Conservation (phyloP, 2,329 filamentous ascomycete species). For the Nigrospora osmanthi region DNA sequence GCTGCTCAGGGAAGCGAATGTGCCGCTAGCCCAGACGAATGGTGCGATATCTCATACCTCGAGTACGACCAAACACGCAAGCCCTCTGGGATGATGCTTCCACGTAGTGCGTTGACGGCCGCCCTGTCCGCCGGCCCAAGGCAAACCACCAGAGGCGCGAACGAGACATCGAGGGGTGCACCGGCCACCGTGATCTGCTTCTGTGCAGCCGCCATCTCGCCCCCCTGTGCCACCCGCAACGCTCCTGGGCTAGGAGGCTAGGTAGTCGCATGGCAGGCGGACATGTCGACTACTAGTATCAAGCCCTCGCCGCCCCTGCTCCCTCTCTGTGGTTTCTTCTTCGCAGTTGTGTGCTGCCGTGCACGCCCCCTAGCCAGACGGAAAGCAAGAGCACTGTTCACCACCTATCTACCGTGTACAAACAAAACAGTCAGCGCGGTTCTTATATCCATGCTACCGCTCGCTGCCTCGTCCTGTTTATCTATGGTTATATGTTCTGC, state of each 20-base stretch:
- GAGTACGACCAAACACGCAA: neutral
- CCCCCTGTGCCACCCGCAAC: slow-evolving; percentile 18
- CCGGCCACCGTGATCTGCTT: slow-evolving; percentile 19
- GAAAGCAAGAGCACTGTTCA: too few species aligned
- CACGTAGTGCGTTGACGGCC: too few species aligned
- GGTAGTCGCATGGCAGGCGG: neutral
- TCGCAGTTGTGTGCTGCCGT: neutral
- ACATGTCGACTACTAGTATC: slow-evolving; percentile 2
- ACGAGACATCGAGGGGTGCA: slow-evolving; percentile 18
- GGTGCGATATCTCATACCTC: neutral
- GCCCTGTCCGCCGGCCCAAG: too few species aligned
- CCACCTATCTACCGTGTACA: too few species aligned
- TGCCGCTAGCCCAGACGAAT: neutral
- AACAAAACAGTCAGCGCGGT: too few species aligned
- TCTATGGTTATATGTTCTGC: too few species aligned
- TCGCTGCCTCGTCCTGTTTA: too few species aligned
- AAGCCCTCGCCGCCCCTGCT: neutral
- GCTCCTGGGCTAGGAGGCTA: neutral
- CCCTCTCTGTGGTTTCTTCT: neutral
- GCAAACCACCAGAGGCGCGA: neutral
- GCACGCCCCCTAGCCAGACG: too few species aligned
- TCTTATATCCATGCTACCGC: too few species aligned
- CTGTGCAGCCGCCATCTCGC: slow-evolving; percentile 14
- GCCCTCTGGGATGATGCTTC: too few species aligned
- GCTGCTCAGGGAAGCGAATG: neutral